A percentile compares a stretch with the other conserved stretches of the same genome.
These are phyloP conservation scores for Gnomoniopsis sp. DNA, from an alignment of 2,329 filamentous ascomycete species.

Conservation along the genomic window DNA sequence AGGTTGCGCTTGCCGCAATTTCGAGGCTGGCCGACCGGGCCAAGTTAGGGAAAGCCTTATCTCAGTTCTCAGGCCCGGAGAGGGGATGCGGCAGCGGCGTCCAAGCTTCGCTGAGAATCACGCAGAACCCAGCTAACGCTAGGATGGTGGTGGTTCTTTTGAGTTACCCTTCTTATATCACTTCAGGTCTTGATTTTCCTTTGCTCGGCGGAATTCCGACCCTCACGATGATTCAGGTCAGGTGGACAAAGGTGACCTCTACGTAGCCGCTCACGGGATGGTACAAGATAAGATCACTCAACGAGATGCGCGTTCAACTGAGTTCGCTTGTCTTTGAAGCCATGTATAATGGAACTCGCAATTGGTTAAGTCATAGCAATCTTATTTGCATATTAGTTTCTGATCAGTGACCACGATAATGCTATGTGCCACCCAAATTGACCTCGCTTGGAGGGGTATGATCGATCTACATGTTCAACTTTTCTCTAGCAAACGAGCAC, in stretches of 20 bases:
- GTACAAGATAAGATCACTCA: too few relatives aligned
- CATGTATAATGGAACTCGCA: neutral
- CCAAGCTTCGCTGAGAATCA: neutral
- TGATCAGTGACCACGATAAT: slow-evolving; percentile 1
- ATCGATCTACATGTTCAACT: slow-evolving; percentile 6
- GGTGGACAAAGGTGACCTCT: too few relatives aligned
- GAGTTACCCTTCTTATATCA: too few relatives aligned
- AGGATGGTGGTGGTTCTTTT: too few relatives aligned
- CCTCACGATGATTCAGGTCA: too few relatives aligned
- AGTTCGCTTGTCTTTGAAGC: too few relatives aligned
- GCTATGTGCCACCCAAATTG: slow-evolving; percentile 11
- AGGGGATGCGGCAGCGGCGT: too few relatives aligned
- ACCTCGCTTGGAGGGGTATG: slow-evolving; percentile 1
- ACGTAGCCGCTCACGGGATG: too few relatives aligned
- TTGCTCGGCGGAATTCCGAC: too few relatives aligned
- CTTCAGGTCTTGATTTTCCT: too few relatives aligned
- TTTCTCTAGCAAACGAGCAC: slow-evolving; percentile 13
- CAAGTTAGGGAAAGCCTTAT: neutral
- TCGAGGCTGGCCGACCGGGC: neutral
- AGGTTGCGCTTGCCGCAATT: slow-evolving; percentile 3
- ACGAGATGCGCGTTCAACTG: too few relatives aligned
- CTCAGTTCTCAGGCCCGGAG: neutral
- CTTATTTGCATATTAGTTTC: slow-evolving; percentile 17
- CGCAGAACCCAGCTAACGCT: too few relatives aligned
- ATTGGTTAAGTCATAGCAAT: neutral